Base-by-base conservation (phyloP, 805 yeast genomes). In the Deakozyma indianensis region DNA sequence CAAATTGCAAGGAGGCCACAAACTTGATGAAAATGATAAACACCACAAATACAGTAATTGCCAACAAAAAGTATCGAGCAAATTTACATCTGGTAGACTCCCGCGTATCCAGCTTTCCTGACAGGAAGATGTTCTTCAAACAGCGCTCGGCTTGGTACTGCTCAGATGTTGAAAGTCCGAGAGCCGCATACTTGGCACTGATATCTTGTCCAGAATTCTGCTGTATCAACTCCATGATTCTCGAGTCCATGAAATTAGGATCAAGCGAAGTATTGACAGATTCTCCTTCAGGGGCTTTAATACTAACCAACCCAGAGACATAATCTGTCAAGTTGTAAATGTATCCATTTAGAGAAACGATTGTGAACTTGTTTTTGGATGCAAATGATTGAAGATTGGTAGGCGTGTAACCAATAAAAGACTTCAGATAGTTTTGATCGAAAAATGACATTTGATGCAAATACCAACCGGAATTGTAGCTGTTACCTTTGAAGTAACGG, bases 381-480 rank as follows among this genome's bases (percentile, higher is more conserved):
- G 52, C 63, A 51, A 53, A 45, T 38, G 56, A 51, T 35, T 45
- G 32, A 35, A 66, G 49, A 5, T 52, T 55, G 43, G 56, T 51
- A 5, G 59, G 57, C 0, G 70, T 62, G 46, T 56, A 61, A 4
- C 69, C 70, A 27, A 65, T 52, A 46, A 61, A 65, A 15, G 64
- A 59, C 48, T 60, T 58, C 41, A 56, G 51, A 49, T 60, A 67
- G 46, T 64, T 55, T n/a, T 50, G 43, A 41, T 63, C 58, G 51
- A 67, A 52, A 41, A 53, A 58, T 20, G 51, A 44, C 66, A 66
- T 62, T 48, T 61, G 60, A 47, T 63, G 62, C 22, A 59, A 51
- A 44, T 65, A 66, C 70, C 70, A 66, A 45, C 66, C 69, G 1
- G 70, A 70, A 3, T 70, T 56, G 22, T 59, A 64, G 44, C 66